A percentile compares a stretch with the other conserved stretches of the same genome.
These are phyloP conservation scores for Zygosaccharomyces siamensis DNA, from an alignment of 805 yeast species.

Conservation along the genomic window DNA sequence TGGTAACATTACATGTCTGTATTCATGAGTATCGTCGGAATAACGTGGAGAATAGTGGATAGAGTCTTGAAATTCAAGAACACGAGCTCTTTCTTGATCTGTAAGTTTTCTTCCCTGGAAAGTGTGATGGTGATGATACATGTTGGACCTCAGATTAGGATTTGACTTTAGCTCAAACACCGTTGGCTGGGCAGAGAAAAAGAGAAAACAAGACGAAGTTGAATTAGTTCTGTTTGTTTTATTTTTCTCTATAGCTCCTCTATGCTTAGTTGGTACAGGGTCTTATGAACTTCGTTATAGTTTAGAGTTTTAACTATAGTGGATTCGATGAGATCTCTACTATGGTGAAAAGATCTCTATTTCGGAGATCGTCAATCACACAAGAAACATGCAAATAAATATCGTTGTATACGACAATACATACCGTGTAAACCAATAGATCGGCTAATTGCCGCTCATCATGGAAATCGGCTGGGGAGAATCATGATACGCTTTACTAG, in stretches of 20 bases:
- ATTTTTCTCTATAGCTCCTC: no score
- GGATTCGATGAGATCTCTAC: background rate
- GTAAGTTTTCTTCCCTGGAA: conserved; percentile 61
- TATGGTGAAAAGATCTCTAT: background rate
- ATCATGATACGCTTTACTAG: no score
- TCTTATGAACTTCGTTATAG: background rate
- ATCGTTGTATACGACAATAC: background rate
- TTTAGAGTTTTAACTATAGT: background rate
- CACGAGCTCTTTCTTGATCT: conserved; percentile 77
- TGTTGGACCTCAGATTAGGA: conserved; percentile 4
- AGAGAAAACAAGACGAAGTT: no score
- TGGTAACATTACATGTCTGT: conserved; percentile 95
- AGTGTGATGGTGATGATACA: conserved; percentile 33
- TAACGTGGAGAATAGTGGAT: conserved; percentile 92
- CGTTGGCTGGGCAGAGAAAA: no score
- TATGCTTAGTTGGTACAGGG: background rate
- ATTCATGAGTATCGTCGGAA: conserved; percentile 87
- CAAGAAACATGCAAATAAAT: background rate
- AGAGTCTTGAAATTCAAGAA: conserved; percentile 85
- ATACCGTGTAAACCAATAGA: background rate
- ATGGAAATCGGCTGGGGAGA: no score
- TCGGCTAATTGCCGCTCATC: background rate
- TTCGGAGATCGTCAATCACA: background rate
- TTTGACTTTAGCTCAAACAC: background rate
- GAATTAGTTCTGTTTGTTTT: no score